Evolutionary conservation across 75 land plant species (phyloP).

Genomic region (Pinus albicaulis): DNA sequence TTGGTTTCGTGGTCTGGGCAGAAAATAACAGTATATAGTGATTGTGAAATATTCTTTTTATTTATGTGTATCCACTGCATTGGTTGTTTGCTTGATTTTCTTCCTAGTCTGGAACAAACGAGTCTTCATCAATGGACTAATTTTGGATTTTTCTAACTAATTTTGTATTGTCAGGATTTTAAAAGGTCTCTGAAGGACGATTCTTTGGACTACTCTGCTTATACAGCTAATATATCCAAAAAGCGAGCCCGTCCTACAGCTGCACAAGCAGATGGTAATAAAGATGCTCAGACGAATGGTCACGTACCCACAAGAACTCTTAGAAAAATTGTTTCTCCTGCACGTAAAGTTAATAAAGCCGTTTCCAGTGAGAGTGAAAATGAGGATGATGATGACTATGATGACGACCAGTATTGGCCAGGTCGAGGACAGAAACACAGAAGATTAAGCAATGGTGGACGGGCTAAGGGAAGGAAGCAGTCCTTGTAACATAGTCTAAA

Average conservation of each 20-base stretch:
- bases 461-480: constrained; percentile 33
- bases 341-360: not conserved
- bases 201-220: constrained; percentile 78
- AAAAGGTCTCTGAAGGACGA: constrained; percentile 88
- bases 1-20: not conserved
- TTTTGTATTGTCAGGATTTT: constrained; percentile 58
- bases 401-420: constrained; percentile 50
- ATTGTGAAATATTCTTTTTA: not conserved
- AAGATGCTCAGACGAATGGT: constrained; percentile 15
- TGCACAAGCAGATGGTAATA: constrained; percentile 2
- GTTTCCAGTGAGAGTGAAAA: constrained; percentile 21
- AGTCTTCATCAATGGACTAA: not conserved
- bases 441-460: constrained; percentile 28
- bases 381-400: constrained; percentile 48
- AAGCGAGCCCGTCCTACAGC: constrained; percentile 40
- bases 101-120: not conserved
- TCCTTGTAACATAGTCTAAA: constrained; percentile 12
- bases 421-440: constrained; percentile 30
- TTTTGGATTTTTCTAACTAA: not conserved
- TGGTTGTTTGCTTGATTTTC: not conserved
- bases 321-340: constrained; percentile 19
- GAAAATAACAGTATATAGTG: not conserved
- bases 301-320: constrained; percentile 32
- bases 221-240: constrained; percentile 60
- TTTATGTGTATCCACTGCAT: not conserved